Base-by-base conservation (phyloP, 78 protist species). In the Mantamonas sphyraenae region DNA sequence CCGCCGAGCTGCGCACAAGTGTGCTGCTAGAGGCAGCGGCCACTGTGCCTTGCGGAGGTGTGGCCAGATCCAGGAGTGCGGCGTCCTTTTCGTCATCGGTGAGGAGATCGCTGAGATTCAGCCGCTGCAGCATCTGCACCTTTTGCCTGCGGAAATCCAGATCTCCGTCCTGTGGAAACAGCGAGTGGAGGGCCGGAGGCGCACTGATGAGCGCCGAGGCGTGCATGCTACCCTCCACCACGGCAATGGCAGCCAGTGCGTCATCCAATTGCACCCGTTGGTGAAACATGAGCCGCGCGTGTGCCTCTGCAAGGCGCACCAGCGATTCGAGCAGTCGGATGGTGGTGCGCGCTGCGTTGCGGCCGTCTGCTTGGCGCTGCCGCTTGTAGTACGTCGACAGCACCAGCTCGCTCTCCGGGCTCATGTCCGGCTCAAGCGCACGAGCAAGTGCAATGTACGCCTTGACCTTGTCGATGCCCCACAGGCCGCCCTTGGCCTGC, bases 281-380 rank as follows among this genome's bases (percentile, higher is more conserved):
- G 43, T 80, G 57, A 43, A 30, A 64, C 91, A 90, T 86, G 50
- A 93, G 42, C 3, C 87, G 64, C 14, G 93, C 93, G 45, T 93
- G 97, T 0, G 95, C 97, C 70, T 88, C 90, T 7, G 87, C 77
- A 1, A 91, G 69, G 24, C 98, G 74, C 45, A 93, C 79, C 26
- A 90, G 38, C 37, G 79, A 38, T 67, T 97, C 99, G 20, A 97
- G 79, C 45, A 97, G 33, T 19, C 99, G 91, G 35, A 93, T 65
- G 4, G 99, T 97, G 3, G 97, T 87, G 26, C 98, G 85, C 2
- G 88, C 90, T 20, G 80, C 89, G 45, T 69, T 64, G 33, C 83
- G 42, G 0, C 1, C 3, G 40, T 66, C 83, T 19, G 63, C 60
- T 19, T 57, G 58, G 3, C 98, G 71, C 39, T 91, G 96, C 31